phyloP scores from a whole-genome alignment of 495 filamentous ascomycete species.

The Xylaria palmicola region DNA sequence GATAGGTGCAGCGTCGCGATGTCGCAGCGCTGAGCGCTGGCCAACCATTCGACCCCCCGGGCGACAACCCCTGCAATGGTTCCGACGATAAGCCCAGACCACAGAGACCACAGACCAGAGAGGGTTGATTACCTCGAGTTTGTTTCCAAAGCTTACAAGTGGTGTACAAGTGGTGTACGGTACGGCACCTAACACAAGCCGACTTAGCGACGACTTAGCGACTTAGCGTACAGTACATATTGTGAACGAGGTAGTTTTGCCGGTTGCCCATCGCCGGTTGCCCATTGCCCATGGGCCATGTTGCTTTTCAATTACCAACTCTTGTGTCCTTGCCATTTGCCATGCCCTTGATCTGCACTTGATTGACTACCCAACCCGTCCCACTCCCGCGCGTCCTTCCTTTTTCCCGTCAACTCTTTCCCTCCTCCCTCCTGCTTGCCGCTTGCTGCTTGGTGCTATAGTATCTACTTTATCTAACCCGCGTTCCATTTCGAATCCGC shows the following conservation, averaged over 20 bases:
- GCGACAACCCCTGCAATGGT: conserved; percentile 2
- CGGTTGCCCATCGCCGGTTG: conserved; percentile 15
- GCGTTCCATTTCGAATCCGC: background rate
- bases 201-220: too few species aligned
- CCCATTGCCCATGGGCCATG: conserved; percentile 1
- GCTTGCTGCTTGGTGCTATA: too few species aligned
- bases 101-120: too few species aligned
- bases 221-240: too few species aligned
- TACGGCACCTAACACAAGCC: too few species aligned
- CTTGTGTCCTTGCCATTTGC: background rate
- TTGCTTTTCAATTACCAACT: conserved; percentile 19
- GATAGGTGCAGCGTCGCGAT: too few species aligned
- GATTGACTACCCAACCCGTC: conserved; percentile 18
- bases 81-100: conserved; percentile 10
- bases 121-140: conserved; percentile 10
- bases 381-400: conserved; percentile 11
- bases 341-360: conserved; percentile 15
- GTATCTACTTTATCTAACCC: background rate
- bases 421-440: background rate
- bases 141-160: conserved; percentile 11
- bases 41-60: background rate
- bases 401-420: conserved; percentile 10
- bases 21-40: background rate
- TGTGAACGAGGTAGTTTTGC: background rate
- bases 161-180: too few species aligned